Evolutionary conservation across 192 early-diverging fungal genomes (phyloP).

Genomic region (Mortierella claussenii): DNA sequence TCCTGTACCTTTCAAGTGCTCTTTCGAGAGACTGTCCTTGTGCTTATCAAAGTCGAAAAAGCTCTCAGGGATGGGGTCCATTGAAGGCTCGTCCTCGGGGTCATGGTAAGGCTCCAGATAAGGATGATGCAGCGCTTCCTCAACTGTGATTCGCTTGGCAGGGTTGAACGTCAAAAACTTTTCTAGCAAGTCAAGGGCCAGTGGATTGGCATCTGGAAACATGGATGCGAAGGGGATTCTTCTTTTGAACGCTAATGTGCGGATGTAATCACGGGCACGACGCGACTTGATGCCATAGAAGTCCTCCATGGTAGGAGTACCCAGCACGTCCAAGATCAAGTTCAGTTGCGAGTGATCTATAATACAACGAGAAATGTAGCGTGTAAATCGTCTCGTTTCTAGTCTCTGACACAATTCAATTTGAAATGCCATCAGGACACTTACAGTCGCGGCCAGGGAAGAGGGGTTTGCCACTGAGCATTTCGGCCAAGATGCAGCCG

Average conservation of each 20-base stretch:
- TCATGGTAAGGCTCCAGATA: slow-evolving; percentile 85
- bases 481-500: slow-evolving; percentile 89
- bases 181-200: slow-evolving; percentile 90
- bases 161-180: slow-evolving; percentile 91
- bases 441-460: slow-evolving; percentile 85
- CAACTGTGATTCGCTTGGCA: slow-evolving; percentile 86
- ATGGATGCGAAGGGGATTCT: slow-evolving; percentile 83
- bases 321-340: slow-evolving; percentile 94
- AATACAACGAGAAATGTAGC: neutral
- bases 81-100: slow-evolving; percentile 80
- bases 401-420: too few relatives aligned
- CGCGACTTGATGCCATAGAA: slow-evolving; percentile 83
- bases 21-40: slow-evolving; percentile 83
- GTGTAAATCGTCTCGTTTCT: neutral
- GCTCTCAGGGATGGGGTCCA: slow-evolving; percentile 76
- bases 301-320: slow-evolving; percentile 94
- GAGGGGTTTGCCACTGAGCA: slow-evolving; percentile 82
- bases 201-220: slow-evolving; percentile 89
- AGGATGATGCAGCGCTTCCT: slow-evolving; percentile 90
- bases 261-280: slow-evolving; percentile 92
- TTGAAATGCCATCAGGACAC: too few relatives aligned
- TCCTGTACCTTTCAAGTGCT: slow-evolving; percentile 77
- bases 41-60: slow-evolving; percentile 91
- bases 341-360: slow-evolving; percentile 94
- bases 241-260: slow-evolving; percentile 85